phyloP scores from a whole-genome alignment of 2,329 filamentous ascomycete species.

The Mycosphaerella arachidis region DNA sequence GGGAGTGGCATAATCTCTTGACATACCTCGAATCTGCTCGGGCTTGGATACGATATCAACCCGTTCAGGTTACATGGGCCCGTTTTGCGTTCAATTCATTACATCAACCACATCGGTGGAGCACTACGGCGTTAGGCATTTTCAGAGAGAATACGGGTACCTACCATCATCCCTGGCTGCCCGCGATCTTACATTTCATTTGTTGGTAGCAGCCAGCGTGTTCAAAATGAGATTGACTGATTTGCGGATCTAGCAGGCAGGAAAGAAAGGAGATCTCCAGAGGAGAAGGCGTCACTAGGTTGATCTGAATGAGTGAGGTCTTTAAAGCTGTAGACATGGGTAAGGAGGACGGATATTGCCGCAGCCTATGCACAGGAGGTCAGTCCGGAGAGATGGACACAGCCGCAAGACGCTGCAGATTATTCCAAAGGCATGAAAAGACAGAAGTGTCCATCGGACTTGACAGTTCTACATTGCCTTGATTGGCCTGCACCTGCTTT shows the following conservation, averaged over 20 bases:
- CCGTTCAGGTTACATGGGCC: neutral
- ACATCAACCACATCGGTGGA: neutral
- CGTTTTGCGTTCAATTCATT: neutral
- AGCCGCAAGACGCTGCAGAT: neutral
- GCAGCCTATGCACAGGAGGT: neutral
- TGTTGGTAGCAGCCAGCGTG: neutral
- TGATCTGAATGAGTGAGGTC: neutral
- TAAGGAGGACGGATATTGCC: neutral
- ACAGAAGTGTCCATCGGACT: neutral
- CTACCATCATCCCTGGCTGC: neutral
- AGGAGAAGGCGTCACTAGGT: neutral
- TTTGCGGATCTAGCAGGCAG: neutral
- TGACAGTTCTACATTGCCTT: neutral
- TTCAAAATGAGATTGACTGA: neutral
- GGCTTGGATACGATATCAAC: neutral
- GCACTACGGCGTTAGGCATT: neutral
- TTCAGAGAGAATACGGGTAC: neutral
- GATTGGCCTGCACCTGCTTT: no score
- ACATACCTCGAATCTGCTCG: neutral
- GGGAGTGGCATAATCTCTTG: constrained; percentile 12
- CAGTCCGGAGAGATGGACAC: neutral
- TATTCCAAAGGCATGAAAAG: neutral
- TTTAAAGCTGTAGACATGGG: neutral
- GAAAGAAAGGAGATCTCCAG: neutral
- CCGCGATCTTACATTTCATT: neutral